Evolutionary conservation across 257 asterid species (phyloP).

Genomic region (Primulina huaijiensis): DNA sequence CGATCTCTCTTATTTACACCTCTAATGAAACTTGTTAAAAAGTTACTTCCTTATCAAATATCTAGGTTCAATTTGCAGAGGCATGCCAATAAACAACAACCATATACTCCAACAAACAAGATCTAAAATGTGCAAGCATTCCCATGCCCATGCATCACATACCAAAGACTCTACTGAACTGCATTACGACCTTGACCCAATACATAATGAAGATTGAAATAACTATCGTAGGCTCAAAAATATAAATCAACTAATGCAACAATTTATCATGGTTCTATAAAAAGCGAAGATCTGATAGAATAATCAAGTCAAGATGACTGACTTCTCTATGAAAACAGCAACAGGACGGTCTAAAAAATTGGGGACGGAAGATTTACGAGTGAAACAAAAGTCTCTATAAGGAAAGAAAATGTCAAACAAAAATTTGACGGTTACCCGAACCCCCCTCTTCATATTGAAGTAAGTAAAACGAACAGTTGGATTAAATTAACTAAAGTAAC

Average conservation of each 20-base stretch:
- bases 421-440: not conserved
- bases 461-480: not conserved
- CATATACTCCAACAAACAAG: no score
- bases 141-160: no score
- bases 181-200: no score
- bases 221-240: constrained; percentile 10
- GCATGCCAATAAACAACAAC: no score
- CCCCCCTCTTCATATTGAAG: not conserved
- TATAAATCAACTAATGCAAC: not conserved
- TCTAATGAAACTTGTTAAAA: not conserved
- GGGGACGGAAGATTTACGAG: not conserved
- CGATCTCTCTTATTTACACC: not conserved
- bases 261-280: constrained; percentile 2
- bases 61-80: no score
- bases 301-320: not conserved
- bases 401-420: constrained; percentile 10
- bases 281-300: constrained; percentile 4
- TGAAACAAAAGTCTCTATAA: not conserved
- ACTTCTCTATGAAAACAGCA: constrained; percentile 17
- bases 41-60: no score
- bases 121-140: no score
- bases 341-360: not conserved
- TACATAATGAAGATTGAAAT: not conserved
- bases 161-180: no score
- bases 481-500: constrained; percentile 13